Percentiles rank a stretch among this genome's conserved stretches.
phyloP scores from a whole-genome alignment of 352 stramenopile genomes.

The Phytopythium helicoides region DNA sequence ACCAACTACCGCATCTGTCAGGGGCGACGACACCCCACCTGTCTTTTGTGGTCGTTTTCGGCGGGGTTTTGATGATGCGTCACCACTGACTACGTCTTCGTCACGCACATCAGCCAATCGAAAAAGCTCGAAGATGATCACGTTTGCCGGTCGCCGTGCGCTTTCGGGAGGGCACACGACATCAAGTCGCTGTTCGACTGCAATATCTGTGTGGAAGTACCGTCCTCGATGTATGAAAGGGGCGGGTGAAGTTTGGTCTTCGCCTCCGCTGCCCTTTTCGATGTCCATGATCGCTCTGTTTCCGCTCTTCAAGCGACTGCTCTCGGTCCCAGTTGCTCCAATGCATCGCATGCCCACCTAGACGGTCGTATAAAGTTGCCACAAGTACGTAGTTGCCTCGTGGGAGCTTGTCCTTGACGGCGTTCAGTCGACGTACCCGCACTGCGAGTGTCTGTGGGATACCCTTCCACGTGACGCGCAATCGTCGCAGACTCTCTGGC shows the following conservation, averaged over 20 bases:
- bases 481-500: conserved; percentile 42
- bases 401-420: conserved; percentile 84
- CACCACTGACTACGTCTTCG: background rate
- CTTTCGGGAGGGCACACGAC: conserved; percentile 69
- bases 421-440: conserved; percentile 55
- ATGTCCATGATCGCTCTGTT: background rate
- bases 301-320: conserved; percentile 6
- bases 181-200: conserved; percentile 77
- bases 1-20: conserved; percentile 69
- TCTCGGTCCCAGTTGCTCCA: conserved; percentile 73
- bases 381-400: conserved; percentile 79
- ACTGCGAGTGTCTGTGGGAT: conserved; percentile 80
- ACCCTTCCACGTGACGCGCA: conserved; percentile 66
- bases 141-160: conserved; percentile 54
- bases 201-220: conserved; percentile 83
- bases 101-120: conserved; percentile 8
- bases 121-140: conserved; percentile 58
- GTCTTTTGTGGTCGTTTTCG: conserved; percentile 7
- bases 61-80: background rate
- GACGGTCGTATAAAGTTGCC: conserved; percentile 79
- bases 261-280: background rate
- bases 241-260: conserved; percentile 58
- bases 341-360: conserved; percentile 75
- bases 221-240: conserved; percentile 77
- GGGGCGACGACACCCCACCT: conserved; percentile 1